These are phyloP conservation scores for Fusarium neocosmosporiellum DNA, from an alignment of 2,329 filamentous ascomycete genomes.

Conservation along the genomic window DNA sequence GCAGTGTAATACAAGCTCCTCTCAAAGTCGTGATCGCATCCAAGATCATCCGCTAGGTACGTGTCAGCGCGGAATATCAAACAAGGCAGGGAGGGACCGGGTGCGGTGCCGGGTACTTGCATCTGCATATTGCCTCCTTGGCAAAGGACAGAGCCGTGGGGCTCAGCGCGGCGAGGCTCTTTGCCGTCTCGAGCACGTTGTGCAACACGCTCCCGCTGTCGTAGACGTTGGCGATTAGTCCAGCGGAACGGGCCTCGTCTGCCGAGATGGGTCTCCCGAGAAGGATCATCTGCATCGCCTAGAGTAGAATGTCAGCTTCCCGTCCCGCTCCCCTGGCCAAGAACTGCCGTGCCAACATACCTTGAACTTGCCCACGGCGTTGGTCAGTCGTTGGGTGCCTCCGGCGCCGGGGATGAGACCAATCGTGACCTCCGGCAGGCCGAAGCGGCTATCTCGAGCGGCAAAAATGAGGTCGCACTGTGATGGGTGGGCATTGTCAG, in stretches of 20 bases:
- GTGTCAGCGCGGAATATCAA: background rate
- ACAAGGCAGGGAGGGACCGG: background rate
- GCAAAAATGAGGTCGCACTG: slow-evolving; percentile 55
- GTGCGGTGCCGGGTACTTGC: slow-evolving; percentile 28
- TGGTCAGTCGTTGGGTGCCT: slow-evolving; percentile 54
- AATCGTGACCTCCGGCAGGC: slow-evolving; percentile 53
- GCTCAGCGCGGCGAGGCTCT: slow-evolving; percentile 40
- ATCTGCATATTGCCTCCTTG: slow-evolving; percentile 44
- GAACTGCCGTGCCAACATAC: slow-evolving; percentile 31
- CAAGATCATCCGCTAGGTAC: slow-evolving; percentile 40
- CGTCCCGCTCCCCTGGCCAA: background rate
- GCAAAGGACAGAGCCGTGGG: slow-evolving; percentile 42
- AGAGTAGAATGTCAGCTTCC: background rate
- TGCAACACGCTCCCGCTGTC: slow-evolving; percentile 44
- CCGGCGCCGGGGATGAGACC: slow-evolving; percentile 56
- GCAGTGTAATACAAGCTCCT: slow-evolving; percentile 51
- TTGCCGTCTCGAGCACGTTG: slow-evolving; percentile 38
- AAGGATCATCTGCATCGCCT: slow-evolving; percentile 50
- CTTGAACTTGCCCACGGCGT: slow-evolving; percentile 55
- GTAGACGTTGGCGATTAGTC: slow-evolving; percentile 43
- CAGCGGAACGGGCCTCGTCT: slow-evolving; percentile 40
- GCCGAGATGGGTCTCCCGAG: slow-evolving; percentile 42
- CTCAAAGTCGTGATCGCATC: slow-evolving; percentile 48
- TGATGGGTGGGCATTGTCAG: background rate
- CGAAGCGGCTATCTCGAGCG: slow-evolving; percentile 50